phyloP scores from a whole-genome alignment of 225 moss, liverwort and hornwort genomes.

The Asterella californica region DNA sequence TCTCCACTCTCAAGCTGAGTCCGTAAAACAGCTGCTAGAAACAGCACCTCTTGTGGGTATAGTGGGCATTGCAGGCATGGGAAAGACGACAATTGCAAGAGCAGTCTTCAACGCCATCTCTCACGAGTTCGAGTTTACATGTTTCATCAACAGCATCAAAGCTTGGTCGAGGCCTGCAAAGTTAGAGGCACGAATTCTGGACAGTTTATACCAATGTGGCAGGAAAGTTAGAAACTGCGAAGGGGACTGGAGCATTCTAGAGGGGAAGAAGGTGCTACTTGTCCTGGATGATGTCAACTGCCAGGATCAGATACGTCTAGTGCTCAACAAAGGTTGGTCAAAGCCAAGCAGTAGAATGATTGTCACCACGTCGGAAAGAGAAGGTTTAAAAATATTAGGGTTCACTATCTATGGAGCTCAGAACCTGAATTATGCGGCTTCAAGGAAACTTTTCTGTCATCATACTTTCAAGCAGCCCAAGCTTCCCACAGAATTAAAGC shows the following conservation, averaged over 20 bases:
- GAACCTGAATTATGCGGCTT: slow-evolving; percentile 25
- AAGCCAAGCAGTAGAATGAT: slow-evolving; percentile 22
- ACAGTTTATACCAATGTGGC: slow-evolving; percentile 28
- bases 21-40: slow-evolving; percentile 27
- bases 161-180: slow-evolving; percentile 16
- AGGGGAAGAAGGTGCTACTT: slow-evolving; percentile 33
- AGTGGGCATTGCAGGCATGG: slow-evolving; percentile 31
- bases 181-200: slow-evolving; percentile 25
- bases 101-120: slow-evolving; percentile 42
- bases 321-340: slow-evolving; percentile 27
- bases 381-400: slow-evolving; percentile 11
- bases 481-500: slow-evolving; percentile 14
- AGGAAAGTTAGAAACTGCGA: slow-evolving; percentile 30
- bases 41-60: slow-evolving; percentile 25
- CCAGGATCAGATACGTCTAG: slow-evolving; percentile 24
- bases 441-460: slow-evolving; percentile 36
- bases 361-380: slow-evolving; percentile 19
- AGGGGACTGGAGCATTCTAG: slow-evolving; percentile 37
- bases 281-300: slow-evolving; percentile 35
- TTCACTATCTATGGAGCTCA: slow-evolving; percentile 23
- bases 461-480: slow-evolving; percentile 31
- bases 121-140: slow-evolving; percentile 36
- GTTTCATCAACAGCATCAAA: slow-evolving; percentile 30
- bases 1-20: slow-evolving; percentile 39
- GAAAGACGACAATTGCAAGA: slow-evolving; percentile 35